Percentiles rank a stretch among this genome's conserved stretches.
These are phyloP conservation scores for Beauveria sp. DNA, from an alignment of 2,329 filamentous ascomycete species.

Conservation along the genomic window DNA sequence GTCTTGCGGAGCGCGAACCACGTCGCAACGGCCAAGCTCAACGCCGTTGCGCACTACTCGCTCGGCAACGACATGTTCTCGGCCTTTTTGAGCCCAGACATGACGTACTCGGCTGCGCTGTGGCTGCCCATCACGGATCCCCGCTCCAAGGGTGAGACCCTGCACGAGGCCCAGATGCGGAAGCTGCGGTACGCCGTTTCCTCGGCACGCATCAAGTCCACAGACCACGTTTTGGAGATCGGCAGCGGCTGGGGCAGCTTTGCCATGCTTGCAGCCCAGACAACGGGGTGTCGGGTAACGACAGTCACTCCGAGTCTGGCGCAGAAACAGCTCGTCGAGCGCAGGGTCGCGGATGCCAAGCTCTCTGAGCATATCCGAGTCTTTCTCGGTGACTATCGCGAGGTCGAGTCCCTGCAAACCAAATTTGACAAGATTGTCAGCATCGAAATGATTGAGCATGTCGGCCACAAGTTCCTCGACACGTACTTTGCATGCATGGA, in stretches of 20 bases:
- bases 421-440: conserved; percentile 65
- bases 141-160: conserved; percentile 41
- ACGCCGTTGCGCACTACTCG: conserved; percentile 67
- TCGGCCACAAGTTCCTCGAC: conserved; percentile 58
- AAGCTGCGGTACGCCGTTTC: conserved; percentile 61
- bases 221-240: conserved; percentile 66
- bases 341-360: conserved; percentile 55
- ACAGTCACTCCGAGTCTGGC: conserved; percentile 61
- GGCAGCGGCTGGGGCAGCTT: conserved; percentile 71
- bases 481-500: conserved; percentile 62
- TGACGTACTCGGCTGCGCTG: conserved; percentile 69
- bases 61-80: conserved; percentile 72
- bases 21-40: conserved; percentile 50
- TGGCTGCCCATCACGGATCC: conserved; percentile 35
- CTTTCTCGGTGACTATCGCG: conserved; percentile 60
- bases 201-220: conserved; percentile 52
- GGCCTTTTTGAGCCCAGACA: conserved; percentile 62
- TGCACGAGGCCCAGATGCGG: conserved; percentile 59
- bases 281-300: conserved; percentile 63
- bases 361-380: conserved; percentile 54
- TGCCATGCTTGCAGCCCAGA: conserved; percentile 59
- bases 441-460: conserved; percentile 72
- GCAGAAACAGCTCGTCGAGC: conserved; percentile 60
- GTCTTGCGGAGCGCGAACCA: conserved; percentile 51
- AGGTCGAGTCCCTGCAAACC: conserved; percentile 42